Evolutionary conservation across 176 grass and related monocot species (phyloP).

Genomic region (Eragrostis nindensis): DNA sequence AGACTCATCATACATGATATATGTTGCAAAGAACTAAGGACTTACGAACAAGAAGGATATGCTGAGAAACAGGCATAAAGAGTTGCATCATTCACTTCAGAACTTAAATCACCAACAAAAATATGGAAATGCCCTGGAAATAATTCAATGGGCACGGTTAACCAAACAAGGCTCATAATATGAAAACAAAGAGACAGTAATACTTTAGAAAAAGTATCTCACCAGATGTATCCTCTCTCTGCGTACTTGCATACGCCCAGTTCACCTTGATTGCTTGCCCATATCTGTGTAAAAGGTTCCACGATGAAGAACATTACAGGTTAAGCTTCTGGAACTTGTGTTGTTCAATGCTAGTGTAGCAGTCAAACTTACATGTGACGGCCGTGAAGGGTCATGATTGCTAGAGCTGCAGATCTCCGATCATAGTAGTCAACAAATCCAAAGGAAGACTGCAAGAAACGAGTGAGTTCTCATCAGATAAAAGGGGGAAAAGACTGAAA

Average conservation of each 20-base stretch:
- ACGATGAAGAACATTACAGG: slow-evolving; percentile 11
- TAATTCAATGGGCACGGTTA: slow-evolving; percentile 46
- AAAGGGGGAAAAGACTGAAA: slow-evolving; percentile 1
- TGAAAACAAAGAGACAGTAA: slow-evolving; percentile 16
- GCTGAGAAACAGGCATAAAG: slow-evolving; percentile 89
- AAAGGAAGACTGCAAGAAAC: slow-evolving; percentile 73
- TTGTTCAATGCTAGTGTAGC: slow-evolving; percentile 13
- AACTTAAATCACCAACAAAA: slow-evolving; percentile 95
- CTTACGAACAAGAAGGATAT: slow-evolving; percentile 91
- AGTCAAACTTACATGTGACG: slow-evolving; percentile 67
- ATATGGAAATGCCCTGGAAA: slow-evolving; percentile 89
- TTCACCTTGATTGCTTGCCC: slow-evolving; percentile 92
- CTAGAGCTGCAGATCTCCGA: slow-evolving; percentile 75
- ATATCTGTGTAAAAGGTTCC: slow-evolving; percentile 54
- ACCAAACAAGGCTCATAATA: slow-evolving; percentile 37
- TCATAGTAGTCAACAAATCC: slow-evolving; percentile 94
- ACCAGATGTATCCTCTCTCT: slow-evolving; percentile 90
- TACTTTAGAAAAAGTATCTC: slow-evolving; percentile 1
- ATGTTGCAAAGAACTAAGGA: slow-evolving; percentile 48
- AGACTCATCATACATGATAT: slow-evolving; percentile 26
- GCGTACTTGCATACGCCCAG: slow-evolving; percentile 82
- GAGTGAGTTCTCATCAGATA: slow-evolving; percentile 32
- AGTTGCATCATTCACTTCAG: slow-evolving; percentile 88
- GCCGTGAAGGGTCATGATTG: slow-evolving; percentile 77
- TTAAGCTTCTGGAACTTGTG: slow-evolving; percentile 20